phyloP scores from a whole-genome alignment of 768 basidiomycete species.

The Sporobolomyces roseus region DNA sequence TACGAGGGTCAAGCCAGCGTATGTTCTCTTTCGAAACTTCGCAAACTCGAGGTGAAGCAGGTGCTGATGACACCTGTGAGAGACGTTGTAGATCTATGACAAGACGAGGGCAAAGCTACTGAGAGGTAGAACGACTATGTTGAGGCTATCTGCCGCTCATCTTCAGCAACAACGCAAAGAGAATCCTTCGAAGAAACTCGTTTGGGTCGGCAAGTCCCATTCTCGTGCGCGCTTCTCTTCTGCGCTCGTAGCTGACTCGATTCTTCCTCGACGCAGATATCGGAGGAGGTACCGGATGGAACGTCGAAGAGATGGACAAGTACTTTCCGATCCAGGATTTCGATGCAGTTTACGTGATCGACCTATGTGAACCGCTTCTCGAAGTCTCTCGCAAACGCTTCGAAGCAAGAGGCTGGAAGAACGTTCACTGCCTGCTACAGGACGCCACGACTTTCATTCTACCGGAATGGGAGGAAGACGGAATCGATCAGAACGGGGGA shows the following conservation, averaged over 20 bases:
- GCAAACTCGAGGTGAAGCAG: no score
- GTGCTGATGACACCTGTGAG: neutral
- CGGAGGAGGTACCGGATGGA: slow-evolving; percentile 71
- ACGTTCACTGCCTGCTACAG: slow-evolving; percentile 67
- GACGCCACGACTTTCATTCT: slow-evolving; percentile 67
- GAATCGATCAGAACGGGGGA: slow-evolving; percentile 53
- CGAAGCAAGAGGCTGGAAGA: slow-evolving; percentile 64
- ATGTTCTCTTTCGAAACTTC: neutral
- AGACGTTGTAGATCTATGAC: slow-evolving; percentile 57
- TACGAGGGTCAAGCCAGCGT: slow-evolving; percentile 28
- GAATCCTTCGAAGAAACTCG: slow-evolving; percentile 54
- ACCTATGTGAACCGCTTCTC: slow-evolving; percentile 66
- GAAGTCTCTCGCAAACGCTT: slow-evolving; percentile 68
- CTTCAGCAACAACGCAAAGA: slow-evolving; percentile 53
- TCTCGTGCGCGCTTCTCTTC: no score
- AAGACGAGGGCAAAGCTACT: slow-evolving; percentile 61
- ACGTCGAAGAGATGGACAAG: slow-evolving; percentile 65
- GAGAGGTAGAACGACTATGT: slow-evolving; percentile 68
- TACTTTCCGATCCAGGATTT: slow-evolving; percentile 60
- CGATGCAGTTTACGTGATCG: slow-evolving; percentile 67
- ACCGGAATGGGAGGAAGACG: slow-evolving; percentile 58
- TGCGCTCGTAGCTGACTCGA: no score
- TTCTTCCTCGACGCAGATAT: no score
- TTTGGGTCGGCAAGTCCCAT: slow-evolving; percentile 80
- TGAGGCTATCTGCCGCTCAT: slow-evolving; percentile 63